Conservation (phyloP, 257 asterid genomes). For the Solanum chilense region DNA sequence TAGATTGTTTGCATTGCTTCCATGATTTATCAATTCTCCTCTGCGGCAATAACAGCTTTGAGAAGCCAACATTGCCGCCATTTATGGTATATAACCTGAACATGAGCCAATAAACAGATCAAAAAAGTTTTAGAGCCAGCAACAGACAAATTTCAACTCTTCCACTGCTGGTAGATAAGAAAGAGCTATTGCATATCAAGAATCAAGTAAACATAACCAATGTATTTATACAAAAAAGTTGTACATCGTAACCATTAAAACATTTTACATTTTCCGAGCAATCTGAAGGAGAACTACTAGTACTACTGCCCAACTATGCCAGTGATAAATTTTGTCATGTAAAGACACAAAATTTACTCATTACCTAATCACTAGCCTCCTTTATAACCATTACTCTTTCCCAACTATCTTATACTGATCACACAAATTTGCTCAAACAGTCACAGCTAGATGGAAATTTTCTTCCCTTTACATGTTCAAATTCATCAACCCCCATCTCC, state of each 20-base stretch:
- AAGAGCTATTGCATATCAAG: not conserved
- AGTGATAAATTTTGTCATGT: not conserved
- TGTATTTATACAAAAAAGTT: not conserved
- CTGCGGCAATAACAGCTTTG: conserved; percentile 51
- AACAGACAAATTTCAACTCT: not conserved
- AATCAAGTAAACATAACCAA: not conserved
- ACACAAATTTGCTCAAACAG: not conserved
- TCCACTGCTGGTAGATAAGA: not conserved
- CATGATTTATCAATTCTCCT: conserved; percentile 25
- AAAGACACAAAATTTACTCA: not conserved
- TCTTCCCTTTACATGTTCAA: not conserved
- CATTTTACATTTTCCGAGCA: not conserved
- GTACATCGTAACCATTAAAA: not conserved
- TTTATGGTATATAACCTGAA: conserved; percentile 24
- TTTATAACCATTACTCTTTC: not conserved
- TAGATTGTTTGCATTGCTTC: conserved; percentile 30
- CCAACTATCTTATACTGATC: not conserved
- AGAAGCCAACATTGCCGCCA: conserved; percentile 72
- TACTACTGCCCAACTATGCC: not conserved
- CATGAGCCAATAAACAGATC: not conserved
- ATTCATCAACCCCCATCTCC: not conserved
- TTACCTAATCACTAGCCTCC: not conserved
- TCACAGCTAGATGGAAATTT: not conserved
- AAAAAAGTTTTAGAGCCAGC: not conserved
- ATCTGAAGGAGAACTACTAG: not conserved